phyloP scores from a whole-genome alignment of 805 yeast genomes.

The Tetrapisispora arboricola region DNA sequence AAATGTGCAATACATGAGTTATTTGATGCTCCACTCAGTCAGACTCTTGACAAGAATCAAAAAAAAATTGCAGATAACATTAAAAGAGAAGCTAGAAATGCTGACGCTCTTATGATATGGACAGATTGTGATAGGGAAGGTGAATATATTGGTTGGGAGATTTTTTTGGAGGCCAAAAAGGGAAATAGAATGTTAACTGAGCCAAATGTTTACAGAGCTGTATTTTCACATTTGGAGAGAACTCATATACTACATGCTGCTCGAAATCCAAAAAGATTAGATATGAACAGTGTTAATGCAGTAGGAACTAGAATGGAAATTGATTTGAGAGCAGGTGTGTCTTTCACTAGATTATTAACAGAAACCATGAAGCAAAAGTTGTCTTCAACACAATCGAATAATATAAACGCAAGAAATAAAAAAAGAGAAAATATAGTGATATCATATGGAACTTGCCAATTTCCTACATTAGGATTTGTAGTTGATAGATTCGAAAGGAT shows the following conservation, averaged over 20 bases:
- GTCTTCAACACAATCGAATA: constrained; percentile 1
- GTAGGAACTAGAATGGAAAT: constrained; percentile 79
- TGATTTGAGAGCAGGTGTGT: constrained; percentile 80
- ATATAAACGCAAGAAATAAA: constrained; percentile 5
- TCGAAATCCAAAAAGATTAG: constrained; percentile 48
- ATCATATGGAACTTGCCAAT: constrained; percentile 91
- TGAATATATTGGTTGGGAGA: constrained; percentile 82
- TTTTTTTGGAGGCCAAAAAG: constrained; percentile 55
- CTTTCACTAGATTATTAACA: constrained; percentile 72
- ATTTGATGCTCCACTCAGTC: constrained; percentile 60
- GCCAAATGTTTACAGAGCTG: constrained; percentile 57
- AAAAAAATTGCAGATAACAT: constrained; percentile 55
- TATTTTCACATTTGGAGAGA: constrained; percentile 78
- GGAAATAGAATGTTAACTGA: constrained; percentile 33
- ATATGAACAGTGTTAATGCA: constrained; percentile 65
- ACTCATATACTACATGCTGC: constrained; percentile 71
- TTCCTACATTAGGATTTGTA: constrained; percentile 93
- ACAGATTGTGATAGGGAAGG: constrained; percentile 98
- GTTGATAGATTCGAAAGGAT: constrained; percentile 83
- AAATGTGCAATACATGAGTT: constrained; percentile 51
- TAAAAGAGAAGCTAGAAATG: constrained; percentile 46
- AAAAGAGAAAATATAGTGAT: constrained; percentile 22
- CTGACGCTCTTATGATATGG: constrained; percentile 78
- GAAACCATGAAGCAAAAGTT: constrained; percentile 32
- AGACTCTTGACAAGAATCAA: constrained; percentile 33